Percentiles rank a stretch among this genome's conserved stretches.
These are phyloP conservation scores for Schwanniomyces vanrijiae DNA, from an alignment of 805 yeast species.

Conservation along the genomic window DNA sequence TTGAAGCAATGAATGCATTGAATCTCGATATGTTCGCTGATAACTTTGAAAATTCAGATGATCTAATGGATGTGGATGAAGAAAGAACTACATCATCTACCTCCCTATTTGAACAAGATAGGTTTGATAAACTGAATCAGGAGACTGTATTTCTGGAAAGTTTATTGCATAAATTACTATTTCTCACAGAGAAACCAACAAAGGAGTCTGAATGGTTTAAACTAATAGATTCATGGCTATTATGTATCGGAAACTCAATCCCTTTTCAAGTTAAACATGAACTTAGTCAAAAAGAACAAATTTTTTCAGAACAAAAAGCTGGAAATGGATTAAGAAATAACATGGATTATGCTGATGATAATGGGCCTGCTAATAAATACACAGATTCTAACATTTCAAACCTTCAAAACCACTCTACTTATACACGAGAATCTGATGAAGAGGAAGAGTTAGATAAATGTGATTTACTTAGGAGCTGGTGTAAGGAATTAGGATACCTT, in stretches of 20 bases:
- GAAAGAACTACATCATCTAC: constrained; percentile 2
- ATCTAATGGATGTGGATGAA: constrained; percentile 11
- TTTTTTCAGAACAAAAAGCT: constrained; percentile 31
- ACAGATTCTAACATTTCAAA: not conserved
- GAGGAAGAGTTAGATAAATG: constrained; percentile 14
- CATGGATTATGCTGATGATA: constrained; percentile 1
- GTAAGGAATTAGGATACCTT: constrained; percentile 8
- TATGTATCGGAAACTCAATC: constrained; percentile 21
- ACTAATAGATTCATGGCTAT: constrained; percentile 10
- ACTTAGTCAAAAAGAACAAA: constrained; percentile 36
- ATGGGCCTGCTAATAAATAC: not conserved
- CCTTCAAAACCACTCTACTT: not conserved
- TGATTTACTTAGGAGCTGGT: constrained; percentile 15
- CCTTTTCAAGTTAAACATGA: constrained; percentile 26
- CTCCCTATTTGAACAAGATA: constrained; percentile 4
- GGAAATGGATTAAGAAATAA: constrained; percentile 11
- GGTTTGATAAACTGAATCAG: not conserved
- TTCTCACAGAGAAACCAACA: constrained; percentile 3
- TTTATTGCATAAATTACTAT: constrained; percentile 2
- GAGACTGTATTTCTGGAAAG: not conserved
- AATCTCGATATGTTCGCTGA: constrained; percentile 3
- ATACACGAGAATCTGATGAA: constrained; percentile 13
- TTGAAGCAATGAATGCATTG: constrained; percentile 18
- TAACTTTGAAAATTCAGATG: not conserved
- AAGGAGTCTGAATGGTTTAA: constrained; percentile 7